Evolutionary conservation across 345 rosid genomes (phyloP).

Genomic region (Sapria himalayana): DNA sequence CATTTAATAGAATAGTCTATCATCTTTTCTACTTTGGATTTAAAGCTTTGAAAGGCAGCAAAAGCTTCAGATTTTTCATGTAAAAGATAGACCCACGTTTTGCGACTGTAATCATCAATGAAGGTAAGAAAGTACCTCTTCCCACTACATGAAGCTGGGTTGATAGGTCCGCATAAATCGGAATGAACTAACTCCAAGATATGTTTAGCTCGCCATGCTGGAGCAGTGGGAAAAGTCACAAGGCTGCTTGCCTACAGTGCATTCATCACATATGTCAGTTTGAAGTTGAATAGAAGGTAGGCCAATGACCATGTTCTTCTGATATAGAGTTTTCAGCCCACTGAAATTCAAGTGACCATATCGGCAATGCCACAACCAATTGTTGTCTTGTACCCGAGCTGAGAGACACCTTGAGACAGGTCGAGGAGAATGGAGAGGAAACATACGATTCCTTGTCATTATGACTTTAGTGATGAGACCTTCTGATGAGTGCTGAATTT

Average conservation of each 20-base stretch:
- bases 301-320: no score
- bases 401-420: no score
- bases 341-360: no score
- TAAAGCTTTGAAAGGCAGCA: constrained; percentile 1
- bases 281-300: no score
- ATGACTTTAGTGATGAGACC: constrained; percentile 1
- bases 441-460: neutral
- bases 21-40: neutral
- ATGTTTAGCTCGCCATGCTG: no score
- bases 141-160: neutral
- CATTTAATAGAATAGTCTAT: neutral
- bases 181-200: no score
- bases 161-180: neutral
- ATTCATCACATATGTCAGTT: no score
- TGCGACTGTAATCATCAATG: neutral
- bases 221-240: no score
- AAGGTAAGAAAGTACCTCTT: constrained; percentile 6
- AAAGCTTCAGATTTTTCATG: neutral
- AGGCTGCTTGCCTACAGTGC: neutral
- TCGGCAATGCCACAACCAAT: no score
- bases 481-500: neutral
- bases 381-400: no score
- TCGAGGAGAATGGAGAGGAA: no score
- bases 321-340: no score
- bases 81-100: neutral